Conservation (phyloP, 768 basidiomycete species). For the Suillus subluteus region DNA sequence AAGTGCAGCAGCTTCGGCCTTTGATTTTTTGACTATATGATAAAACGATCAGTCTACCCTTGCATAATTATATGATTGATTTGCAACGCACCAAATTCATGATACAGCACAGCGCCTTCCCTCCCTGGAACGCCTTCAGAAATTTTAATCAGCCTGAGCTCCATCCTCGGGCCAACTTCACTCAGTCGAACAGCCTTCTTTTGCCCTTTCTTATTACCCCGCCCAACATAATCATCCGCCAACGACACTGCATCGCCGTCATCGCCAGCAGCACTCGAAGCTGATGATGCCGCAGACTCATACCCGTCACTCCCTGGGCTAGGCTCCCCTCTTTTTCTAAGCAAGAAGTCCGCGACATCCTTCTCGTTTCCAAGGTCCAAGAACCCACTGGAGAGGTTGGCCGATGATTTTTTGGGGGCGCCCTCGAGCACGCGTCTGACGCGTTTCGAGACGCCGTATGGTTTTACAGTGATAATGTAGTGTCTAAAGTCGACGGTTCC, state of each 20-base stretch:
- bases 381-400: slow-evolving; percentile 40
- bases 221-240: slow-evolving; percentile 91
- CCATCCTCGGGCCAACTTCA: slow-evolving; percentile 96
- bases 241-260: slow-evolving; percentile 81
- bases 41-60: slow-evolving; percentile 9
- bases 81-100: slow-evolving; percentile 79
- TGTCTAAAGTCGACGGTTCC: slow-evolving; percentile 92
- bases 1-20: slow-evolving; percentile 67
- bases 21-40: slow-evolving; percentile 83
- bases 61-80: slow-evolving; percentile 5
- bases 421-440: slow-evolving; percentile 87
- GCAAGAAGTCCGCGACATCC: slow-evolving; percentile 94
- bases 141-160: slow-evolving; percentile 91
- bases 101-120: slow-evolving; percentile 92
- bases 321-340: slow-evolving; percentile 67
- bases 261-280: slow-evolving; percentile 82
- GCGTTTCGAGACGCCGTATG: slow-evolving; percentile 91
- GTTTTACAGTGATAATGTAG: slow-evolving; percentile 93
- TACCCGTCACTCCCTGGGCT: slow-evolving; percentile 64
- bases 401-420: slow-evolving; percentile 33
- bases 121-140: slow-evolving; percentile 92
- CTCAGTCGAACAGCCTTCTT: slow-evolving; percentile 89
- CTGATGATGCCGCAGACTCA: slow-evolving; percentile 80
- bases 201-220: slow-evolving; percentile 92
- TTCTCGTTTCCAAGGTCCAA: slow-evolving; percentile 88